phyloP scores from a whole-genome alignment of 108 stramenopile genomes.

The Cylindrotheca fusiformis region DNA sequence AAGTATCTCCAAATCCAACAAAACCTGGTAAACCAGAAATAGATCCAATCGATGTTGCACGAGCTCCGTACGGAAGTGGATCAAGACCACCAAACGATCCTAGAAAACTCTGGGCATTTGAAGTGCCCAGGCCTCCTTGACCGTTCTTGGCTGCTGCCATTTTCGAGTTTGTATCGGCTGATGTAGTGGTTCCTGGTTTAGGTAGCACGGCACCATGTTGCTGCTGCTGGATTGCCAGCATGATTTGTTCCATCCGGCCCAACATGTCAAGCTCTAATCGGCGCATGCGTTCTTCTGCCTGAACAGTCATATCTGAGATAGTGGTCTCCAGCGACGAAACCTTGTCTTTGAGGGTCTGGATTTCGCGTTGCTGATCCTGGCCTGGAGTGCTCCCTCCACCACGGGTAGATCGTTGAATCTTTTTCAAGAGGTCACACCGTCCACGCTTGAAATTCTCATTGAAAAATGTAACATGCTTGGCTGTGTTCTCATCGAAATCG shows the following conservation, averaged over 20 bases:
- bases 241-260: slow-evolving; percentile 65
- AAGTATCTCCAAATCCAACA: neutral
- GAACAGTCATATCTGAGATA: slow-evolving; percentile 31
- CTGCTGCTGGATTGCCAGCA: slow-evolving; percentile 61
- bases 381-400: slow-evolving; percentile 48
- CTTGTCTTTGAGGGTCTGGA: slow-evolving; percentile 58
- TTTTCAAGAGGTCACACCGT: slow-evolving; percentile 66
- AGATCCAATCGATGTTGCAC: slow-evolving; percentile 19
- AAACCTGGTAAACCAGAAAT: slow-evolving; percentile 12
- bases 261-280: slow-evolving; percentile 60
- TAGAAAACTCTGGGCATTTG: neutral
- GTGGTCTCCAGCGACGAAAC: slow-evolving; percentile 54
- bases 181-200: slow-evolving; percentile 2
- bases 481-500: slow-evolving; percentile 73
- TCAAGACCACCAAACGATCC: slow-evolving; percentile 15
- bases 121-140: neutral
- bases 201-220: slow-evolving; percentile 8
- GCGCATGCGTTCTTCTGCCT: slow-evolving; percentile 50
- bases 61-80: slow-evolving; percentile 34
- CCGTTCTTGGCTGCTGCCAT: slow-evolving; percentile 10
- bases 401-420: slow-evolving; percentile 82
- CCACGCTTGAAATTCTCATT: slow-evolving; percentile 88
- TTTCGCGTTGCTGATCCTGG: slow-evolving; percentile 51
- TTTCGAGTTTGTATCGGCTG: neutral
- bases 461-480: slow-evolving; percentile 85